Base-by-base conservation (phyloP, 352 stramenopile genomes). In the Pythium apleroticum region DNA sequence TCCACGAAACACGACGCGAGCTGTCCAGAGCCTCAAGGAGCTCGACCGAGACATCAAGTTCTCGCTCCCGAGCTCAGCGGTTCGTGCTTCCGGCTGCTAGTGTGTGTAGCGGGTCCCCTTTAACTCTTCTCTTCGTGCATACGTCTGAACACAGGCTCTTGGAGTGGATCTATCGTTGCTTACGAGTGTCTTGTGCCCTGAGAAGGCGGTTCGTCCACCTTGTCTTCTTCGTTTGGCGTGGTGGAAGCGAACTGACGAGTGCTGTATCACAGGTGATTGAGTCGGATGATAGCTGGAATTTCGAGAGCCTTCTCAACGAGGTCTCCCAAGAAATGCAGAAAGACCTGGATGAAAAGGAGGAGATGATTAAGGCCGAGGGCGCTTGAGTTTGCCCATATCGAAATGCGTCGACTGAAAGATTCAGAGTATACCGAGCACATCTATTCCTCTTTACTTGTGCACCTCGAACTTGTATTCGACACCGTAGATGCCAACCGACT, bases 381-480 rank as follows among this genome's bases (percentile, higher is more conserved):
- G 73, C 64, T 54, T 63, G 56, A 19, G 59, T n/a, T 33, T 9
- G 30, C n/a, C n/a, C n/a, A n/a, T n/a, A n/a, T n/a, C n/a, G n/a
- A n/a, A n/a, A n/a, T n/a, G 10, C 30, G 30, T 9, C 30, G 30
- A 33, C 30, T 10, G 30, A 10, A 33, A n/a, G n/a, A 1, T 33
- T 9, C 30, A 33, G 22, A 50, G n/a, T 50, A 50, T 8, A 50
- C 43, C 4, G 43, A 19, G 22, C 43, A 28, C 43, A 20, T 50
- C 43, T 50, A 50, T 50, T 50, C 43, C 43, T 50, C n/a, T 50
- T 57, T 87, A 90, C 69, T 92, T 93, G 75, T 88, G 81, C 68
- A 88, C 81, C 37, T 83, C 57, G 30, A 96, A 90, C 72, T 93
- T 94, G 76, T 88, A 86, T 68, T 93, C 83, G 52, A 96, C 46